Percentiles rank a stretch among this genome's conserved stretches.
These are phyloP conservation scores for rapeseed (Brassica napus) DNA, from an alignment of 345 rosid species.

Conservation along the genomic window Da-Ae NC_063438.1:15386501-15387000, in stretches of 20 bases:
- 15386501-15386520: neutral
- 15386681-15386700: neutral
- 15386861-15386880: neutral
- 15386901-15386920: constrained; percentile 34
- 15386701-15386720: constrained; percentile 8
- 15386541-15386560: constrained; percentile 48
- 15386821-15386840: neutral
- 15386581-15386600: constrained; percentile 46
- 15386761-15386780: constrained; percentile 68
- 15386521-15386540: constrained; percentile 26
- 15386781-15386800: constrained; percentile 45
- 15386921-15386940: constrained; percentile 24
- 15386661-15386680: constrained; percentile 59
- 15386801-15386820: constrained; percentile 34
- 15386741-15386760: constrained; percentile 87
- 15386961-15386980: constrained; percentile 38
- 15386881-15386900: constrained; percentile 10
- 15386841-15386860: neutral
- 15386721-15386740: constrained; percentile 22
- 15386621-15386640: constrained; percentile 56
- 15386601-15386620: constrained; percentile 48
- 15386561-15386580: constrained; percentile 45
- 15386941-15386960: constrained; percentile 31
- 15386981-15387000: constrained; percentile 31
- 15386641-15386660: constrained; percentile 40